These are phyloP conservation scores for Diutina mesorugosa DNA, from an alignment of 1,139 yeast genomes.

Conservation along the genomic window DNA sequence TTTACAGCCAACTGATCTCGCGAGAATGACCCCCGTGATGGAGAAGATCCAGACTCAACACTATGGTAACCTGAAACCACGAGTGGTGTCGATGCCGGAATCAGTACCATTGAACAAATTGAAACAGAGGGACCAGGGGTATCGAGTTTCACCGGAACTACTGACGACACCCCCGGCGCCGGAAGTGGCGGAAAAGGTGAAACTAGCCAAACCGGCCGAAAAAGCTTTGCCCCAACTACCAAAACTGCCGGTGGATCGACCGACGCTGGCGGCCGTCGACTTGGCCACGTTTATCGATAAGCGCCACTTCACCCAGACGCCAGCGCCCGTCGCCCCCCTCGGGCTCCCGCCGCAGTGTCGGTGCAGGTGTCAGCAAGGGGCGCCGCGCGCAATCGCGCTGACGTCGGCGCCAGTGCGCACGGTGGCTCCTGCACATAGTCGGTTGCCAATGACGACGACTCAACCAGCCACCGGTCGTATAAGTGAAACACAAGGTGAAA, in stretches of 20 bases:
- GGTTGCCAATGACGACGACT: neutral
- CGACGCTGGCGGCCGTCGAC: neutral
- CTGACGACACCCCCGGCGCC: neutral
- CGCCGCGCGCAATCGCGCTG: neutral
- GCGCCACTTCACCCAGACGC: neutral
- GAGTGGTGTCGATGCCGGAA: neutral
- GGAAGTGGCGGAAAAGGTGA: neutral
- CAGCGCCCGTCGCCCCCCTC: neutral
- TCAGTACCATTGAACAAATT: neutral
- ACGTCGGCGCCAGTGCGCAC: neutral
- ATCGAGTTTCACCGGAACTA: neutral
- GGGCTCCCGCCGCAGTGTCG: neutral
- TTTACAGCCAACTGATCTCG: neutral
- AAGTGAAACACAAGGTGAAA: no score
- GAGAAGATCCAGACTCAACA: neutral
- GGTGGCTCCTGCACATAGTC: neutral
- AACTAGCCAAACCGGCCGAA: neutral
- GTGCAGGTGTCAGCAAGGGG: neutral
- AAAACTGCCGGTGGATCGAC: neutral
- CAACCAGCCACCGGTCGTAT: neutral
- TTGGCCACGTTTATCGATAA: neutral
- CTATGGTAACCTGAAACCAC: neutral
- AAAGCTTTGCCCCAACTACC: neutral
- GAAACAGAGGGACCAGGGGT: neutral
- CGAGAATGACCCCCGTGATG: neutral